phyloP scores from a whole-genome alignment of 2,329 filamentous ascomycete genomes.

The Fusarium pseudocircinatum region DNA sequence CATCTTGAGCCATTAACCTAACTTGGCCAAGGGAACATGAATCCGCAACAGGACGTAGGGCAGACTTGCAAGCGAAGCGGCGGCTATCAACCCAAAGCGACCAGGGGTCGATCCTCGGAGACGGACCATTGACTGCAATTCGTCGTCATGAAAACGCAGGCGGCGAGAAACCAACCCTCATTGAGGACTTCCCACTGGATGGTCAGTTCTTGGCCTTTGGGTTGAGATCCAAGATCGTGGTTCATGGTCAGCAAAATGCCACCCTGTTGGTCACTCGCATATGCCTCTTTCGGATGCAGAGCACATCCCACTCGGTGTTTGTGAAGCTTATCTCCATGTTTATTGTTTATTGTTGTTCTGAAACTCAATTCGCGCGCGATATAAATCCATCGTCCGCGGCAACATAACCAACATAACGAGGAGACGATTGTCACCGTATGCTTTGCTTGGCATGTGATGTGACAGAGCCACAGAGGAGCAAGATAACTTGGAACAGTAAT shows the following conservation, averaged over 20 bases:
- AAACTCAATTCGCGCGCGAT: conserved; percentile 7
- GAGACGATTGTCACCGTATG: conserved; percentile 6
- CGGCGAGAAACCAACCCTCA: conserved; percentile 28
- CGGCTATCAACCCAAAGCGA: conserved; percentile 16
- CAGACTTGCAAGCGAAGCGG: conserved; percentile 19
- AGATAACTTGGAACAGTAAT: background rate
- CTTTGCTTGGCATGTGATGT: conserved; percentile 20
- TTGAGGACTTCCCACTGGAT: conserved; percentile 25
- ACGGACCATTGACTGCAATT: conserved; percentile 36
- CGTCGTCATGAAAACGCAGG: conserved; percentile 38
- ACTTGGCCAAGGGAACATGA: conserved; percentile 18
- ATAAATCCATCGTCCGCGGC: conserved; percentile 25
- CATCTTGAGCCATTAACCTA: conserved; percentile 21
- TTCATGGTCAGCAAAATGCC: conserved; percentile 25
- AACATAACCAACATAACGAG: too few species aligned
- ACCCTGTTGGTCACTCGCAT: conserved; percentile 22
- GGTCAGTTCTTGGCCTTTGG: background rate
- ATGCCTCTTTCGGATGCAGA: conserved; percentile 15
- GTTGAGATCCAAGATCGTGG: conserved; percentile 32
- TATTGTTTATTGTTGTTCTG: conserved; percentile 32
- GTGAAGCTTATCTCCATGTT: conserved; percentile 26
- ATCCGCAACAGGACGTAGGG: conserved; percentile 23
- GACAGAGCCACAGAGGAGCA: conserved; percentile 12
- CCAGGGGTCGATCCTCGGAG: conserved; percentile 30
- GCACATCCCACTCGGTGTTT: conserved; percentile 24